Evolutionary conservation across 345 rosid genomes (phyloP), one percentile per base, ranked within the genome.

Genomic region (Limnanthes douglasii): DNA sequence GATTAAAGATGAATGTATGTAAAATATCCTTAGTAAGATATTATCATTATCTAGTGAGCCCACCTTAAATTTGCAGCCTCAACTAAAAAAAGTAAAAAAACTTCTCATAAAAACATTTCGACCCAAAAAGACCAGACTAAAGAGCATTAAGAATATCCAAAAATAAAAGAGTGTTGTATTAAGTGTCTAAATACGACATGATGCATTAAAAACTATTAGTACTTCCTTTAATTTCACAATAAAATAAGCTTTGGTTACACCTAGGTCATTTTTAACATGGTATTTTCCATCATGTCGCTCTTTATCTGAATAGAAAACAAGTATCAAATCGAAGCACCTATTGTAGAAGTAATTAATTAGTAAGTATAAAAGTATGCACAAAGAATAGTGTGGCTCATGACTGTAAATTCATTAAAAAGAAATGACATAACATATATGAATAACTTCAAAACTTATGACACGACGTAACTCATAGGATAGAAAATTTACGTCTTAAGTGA

Each of bases 311-410:
- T 68, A 2, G 92, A 74, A 26, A 59, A 68, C 54, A 90, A 48
- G 58, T 84, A 90, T 95, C 95, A 90, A 54, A 65, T 46, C 84
- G 84, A 31, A 71, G 39, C 13, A 71, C 77, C 90, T 78, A 33
- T 28, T 34, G 22, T 22, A 43, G 19, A 28, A 5, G 55, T 3
- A 53, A 5, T 32, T 40, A 31, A 21, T 39, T 6, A 44, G 27
- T 42, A 5, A 42, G 41, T 42, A 52, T 34, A 25, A 48, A 31
- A n/a, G n/a, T n/a, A n/a, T n/a, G n/a, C n/a, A n/a, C n/a, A n/a
- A n/a, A n/a, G n/a, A n/a, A n/a, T n/a, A n/a, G n/a, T 24, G 9
- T 6, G 15, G 24, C 22, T 24, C 17, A 15, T 5, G 11, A 15
- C 10, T 17, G 32, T 13, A 11, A 19, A 15, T 9, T 14, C 19